These are phyloP conservation scores for Butyriboletus loyo DNA, from an alignment of 768 basidiomycete genomes.

Conservation along the genomic window DNA sequence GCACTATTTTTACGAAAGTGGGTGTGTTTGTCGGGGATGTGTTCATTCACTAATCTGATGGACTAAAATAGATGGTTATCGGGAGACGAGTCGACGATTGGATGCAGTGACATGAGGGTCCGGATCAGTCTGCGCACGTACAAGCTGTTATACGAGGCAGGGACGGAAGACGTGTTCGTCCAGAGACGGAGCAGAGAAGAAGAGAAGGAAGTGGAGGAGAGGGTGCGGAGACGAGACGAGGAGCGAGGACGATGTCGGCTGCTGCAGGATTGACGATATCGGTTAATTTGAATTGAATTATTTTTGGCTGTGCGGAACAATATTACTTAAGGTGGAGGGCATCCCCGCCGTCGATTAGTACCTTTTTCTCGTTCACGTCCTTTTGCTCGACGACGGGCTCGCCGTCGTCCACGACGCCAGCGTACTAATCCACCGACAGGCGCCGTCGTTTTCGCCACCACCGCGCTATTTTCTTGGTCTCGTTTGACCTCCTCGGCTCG, in stretches of 20 bases:
- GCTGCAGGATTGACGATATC: slow-evolving; percentile 18
- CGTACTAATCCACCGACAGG: not conserved
- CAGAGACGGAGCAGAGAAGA: slow-evolving; percentile 36
- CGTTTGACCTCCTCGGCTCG: slow-evolving; percentile 3
- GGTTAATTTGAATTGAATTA: not conserved
- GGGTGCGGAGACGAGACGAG: slow-evolving; percentile 49
- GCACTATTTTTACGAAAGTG: slow-evolving; percentile 60
- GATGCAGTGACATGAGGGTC: slow-evolving; percentile 35
- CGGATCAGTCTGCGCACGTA: slow-evolving; percentile 60
- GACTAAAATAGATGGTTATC: slow-evolving; percentile 51
- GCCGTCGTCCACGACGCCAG: slow-evolving; percentile 1
- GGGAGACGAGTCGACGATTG: slow-evolving; percentile 28
- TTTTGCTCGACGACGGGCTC: slow-evolving; percentile 8
- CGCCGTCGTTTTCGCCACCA: not conserved
- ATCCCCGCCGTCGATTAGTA: slow-evolving; percentile 10
- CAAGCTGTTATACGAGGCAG: slow-evolving; percentile 66
- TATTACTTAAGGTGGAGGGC: slow-evolving; percentile 24
- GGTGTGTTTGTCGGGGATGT: slow-evolving; percentile 22
- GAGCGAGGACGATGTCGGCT: slow-evolving; percentile 51
- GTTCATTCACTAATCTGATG: slow-evolving; percentile 23
- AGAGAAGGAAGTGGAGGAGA: slow-evolving; percentile 32
- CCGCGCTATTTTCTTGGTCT: not conserved
- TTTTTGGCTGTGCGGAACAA: slow-evolving; percentile 18
- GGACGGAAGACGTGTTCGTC: slow-evolving; percentile 56
- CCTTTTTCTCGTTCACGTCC: not conserved